These are phyloP conservation scores for Rhododendron ferrugineum DNA, from an alignment of 148 eudicot genomes.

Conservation along the genomic window DNA sequence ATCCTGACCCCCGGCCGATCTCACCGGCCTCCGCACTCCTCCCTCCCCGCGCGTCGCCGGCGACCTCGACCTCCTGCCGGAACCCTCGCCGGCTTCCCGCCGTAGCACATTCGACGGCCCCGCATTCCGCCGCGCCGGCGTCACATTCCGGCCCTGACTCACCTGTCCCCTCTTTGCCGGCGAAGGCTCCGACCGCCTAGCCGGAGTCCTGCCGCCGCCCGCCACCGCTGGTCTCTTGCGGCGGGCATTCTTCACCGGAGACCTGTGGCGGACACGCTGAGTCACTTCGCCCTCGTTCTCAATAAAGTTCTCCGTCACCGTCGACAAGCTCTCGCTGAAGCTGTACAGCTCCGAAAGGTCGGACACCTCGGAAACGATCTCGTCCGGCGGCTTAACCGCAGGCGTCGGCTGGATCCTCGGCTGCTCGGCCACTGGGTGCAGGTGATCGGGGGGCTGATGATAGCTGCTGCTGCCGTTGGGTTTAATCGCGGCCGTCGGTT, in stretches of 20 bases:
- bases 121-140: conserved; percentile 17
- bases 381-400: conserved; percentile 7
- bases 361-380: conserved; percentile 20
- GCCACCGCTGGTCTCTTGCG: conserved; percentile 7
- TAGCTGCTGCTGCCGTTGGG: not conserved
- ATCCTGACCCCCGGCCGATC: not conserved
- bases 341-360: conserved; percentile 26
- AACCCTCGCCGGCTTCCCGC: not conserved
- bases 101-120: conserved; percentile 7
- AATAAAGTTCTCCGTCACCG: conserved; percentile 11
- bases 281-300: conserved; percentile 19
- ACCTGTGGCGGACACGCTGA: conserved; percentile 18
- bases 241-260: conserved; percentile 12
- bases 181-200: conserved; percentile 8
- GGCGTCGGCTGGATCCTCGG: not conserved
- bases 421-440: not conserved
- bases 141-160: conserved; percentile 6
- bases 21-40: not conserved
- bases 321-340: conserved; percentile 29
- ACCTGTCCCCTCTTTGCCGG: conserved; percentile 8
- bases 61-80: not conserved
- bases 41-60: not conserved
- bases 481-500: conserved; percentile 6
- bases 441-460: not conserved
- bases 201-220: conserved; percentile 16